Evolutionary conservation across 1,139 yeast species (phyloP).

Genomic region (Debaryomycetaceae sp.): DNA sequence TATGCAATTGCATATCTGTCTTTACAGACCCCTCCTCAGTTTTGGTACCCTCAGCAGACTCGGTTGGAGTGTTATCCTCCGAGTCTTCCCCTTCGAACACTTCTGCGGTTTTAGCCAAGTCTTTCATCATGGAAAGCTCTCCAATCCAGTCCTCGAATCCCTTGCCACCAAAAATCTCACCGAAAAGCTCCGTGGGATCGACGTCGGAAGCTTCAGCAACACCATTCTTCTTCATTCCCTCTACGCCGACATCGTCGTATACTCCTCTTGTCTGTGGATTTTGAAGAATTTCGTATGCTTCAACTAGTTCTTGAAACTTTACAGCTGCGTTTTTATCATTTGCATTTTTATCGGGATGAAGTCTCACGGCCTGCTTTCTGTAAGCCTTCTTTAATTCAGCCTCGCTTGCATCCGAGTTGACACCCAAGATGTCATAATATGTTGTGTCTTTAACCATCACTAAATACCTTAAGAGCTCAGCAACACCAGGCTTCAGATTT

Average conservation of each 20-base stretch:
- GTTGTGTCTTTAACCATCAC: slow-evolving; percentile 88
- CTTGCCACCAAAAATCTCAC: slow-evolving; percentile 86
- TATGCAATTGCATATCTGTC: neutral
- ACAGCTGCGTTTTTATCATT: slow-evolving; percentile 82
- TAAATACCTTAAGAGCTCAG: neutral
- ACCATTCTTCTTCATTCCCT: slow-evolving; percentile 34
- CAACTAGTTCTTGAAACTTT: slow-evolving; percentile 83
- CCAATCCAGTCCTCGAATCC: slow-evolving; percentile 71
- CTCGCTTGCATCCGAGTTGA: slow-evolving; percentile 72
- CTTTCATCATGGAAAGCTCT: slow-evolving; percentile 81
- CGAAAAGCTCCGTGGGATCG: slow-evolving; percentile 52
- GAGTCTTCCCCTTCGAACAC: slow-evolving; percentile 43
- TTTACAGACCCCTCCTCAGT: neutral
- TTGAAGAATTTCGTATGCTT: slow-evolving; percentile 43
- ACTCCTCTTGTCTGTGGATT: slow-evolving; percentile 33
- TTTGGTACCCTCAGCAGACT: neutral
- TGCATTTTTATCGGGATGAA: slow-evolving; percentile 93
- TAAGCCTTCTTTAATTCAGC: slow-evolving; percentile 91
- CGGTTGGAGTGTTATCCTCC: slow-evolving; percentile 6
- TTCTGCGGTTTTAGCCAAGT: slow-evolving; percentile 70
- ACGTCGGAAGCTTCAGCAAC: slow-evolving; percentile 24
- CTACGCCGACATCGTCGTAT: slow-evolving; percentile 44
- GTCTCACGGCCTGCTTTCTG: slow-evolving; percentile 85
- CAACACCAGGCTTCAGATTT: neutral
- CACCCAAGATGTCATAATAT: slow-evolving; percentile 85